A percentile compares a stretch with the other conserved stretches of the same genome.
These are phyloP conservation scores for Candida caryicola DNA, from an alignment of 805 yeast genomes.

Conservation along the genomic window DNA sequence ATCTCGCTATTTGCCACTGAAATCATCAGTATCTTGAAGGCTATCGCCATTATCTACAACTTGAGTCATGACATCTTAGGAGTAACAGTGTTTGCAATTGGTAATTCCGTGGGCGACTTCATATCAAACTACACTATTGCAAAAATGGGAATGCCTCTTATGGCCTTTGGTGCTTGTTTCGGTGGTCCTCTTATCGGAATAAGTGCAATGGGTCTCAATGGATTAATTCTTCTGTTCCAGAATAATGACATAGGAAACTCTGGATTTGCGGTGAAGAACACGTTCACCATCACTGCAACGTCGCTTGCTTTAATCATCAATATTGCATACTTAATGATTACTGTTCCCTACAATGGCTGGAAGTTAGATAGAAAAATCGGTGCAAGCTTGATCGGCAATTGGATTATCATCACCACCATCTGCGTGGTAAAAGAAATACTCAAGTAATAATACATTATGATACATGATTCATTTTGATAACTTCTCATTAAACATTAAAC, in stretches of 20 bases:
- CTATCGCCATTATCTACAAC: conserved; percentile 55
- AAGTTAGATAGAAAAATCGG: conserved; percentile 35
- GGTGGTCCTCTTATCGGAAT: conserved; percentile 87
- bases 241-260: conserved; percentile 1
- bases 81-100: conserved; percentile 83
- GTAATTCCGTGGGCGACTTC: conserved; percentile 89
- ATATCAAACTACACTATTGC: conserved; percentile 82
- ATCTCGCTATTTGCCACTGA: conserved; percentile 69
- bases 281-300: conserved; percentile 21
- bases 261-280: conserved; percentile 17
- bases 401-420: conserved; percentile 26
- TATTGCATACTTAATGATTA: conserved; percentile 17
- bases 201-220: conserved; percentile 78
- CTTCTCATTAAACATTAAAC: background rate
- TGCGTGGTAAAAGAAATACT: conserved; percentile 25
- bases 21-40: conserved; percentile 61
- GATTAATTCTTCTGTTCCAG: conserved; percentile 33
- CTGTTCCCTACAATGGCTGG: conserved; percentile 27
- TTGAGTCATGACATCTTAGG: conserved; percentile 82
- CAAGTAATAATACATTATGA: background rate
- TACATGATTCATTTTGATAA: background rate
- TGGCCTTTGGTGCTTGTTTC: conserved; percentile 95
- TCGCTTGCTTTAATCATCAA: conserved; percentile 20
- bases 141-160: conserved; percentile 73
- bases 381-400: conserved; percentile 23